These are phyloP conservation scores for Sicyos baderoa DNA, from an alignment of 306 rosid genomes.

Conservation along the genomic window DNA sequence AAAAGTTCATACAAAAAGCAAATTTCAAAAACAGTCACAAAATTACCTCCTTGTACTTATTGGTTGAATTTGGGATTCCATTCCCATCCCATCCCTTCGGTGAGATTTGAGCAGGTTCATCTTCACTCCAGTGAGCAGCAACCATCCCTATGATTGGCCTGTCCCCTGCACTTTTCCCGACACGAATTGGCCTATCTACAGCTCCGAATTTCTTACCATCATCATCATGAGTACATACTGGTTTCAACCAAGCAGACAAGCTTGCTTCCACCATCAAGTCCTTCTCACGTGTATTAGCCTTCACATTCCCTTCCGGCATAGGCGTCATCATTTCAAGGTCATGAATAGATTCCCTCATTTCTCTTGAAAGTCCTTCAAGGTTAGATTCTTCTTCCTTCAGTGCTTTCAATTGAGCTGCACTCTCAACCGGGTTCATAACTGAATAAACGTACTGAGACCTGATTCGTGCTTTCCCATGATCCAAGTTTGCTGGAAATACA, in stretches of 20 bases:
- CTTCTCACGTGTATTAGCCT: slow-evolving; percentile 29
- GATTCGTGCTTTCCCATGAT: slow-evolving; percentile 44
- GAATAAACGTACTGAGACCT: slow-evolving; percentile 66
- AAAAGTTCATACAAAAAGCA: not conserved
- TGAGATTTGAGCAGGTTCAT: slow-evolving; percentile 41
- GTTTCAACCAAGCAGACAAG: slow-evolving; percentile 58
- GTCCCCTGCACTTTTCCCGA: slow-evolving; percentile 50
- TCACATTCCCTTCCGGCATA: slow-evolving; percentile 26
- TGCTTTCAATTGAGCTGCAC: slow-evolving; percentile 32
- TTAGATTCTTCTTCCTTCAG: slow-evolving; percentile 39
- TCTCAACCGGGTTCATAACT: slow-evolving; percentile 34
- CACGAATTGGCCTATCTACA: slow-evolving; percentile 23
- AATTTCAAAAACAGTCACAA: slow-evolving; percentile 1
- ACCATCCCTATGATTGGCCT: slow-evolving; percentile 64
- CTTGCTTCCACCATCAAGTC: slow-evolving; percentile 49
- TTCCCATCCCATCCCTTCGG: slow-evolving; percentile 76
- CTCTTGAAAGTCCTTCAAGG: slow-evolving; percentile 35
- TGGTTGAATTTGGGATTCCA: slow-evolving; percentile 89
- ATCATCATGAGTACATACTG: slow-evolving; percentile 34
- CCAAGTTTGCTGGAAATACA: slow-evolving; percentile 54
- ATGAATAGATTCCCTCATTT: slow-evolving; percentile 36
- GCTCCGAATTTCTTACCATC: slow-evolving; percentile 24
- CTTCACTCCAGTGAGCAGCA: slow-evolving; percentile 70
- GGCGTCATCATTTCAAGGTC: slow-evolving; percentile 35
- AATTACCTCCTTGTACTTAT: slow-evolving; percentile 79